Conservation (phyloP, 1,139 yeast species). For the Geotrichum cucujoidarum region DNA sequence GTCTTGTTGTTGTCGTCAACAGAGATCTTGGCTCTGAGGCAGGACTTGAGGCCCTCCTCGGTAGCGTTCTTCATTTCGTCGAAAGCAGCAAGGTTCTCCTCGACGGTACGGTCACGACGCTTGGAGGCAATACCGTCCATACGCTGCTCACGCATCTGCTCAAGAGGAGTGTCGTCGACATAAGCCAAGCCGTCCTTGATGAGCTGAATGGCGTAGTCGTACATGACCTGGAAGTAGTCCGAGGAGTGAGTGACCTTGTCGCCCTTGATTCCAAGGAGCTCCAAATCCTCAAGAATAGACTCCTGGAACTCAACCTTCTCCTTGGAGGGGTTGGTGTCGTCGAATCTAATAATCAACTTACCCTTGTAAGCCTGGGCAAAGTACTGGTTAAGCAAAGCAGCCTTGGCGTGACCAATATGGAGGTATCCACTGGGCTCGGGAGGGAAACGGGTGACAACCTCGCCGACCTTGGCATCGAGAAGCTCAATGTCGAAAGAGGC, state of each 20-base stretch:
- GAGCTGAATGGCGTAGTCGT: conserved; percentile 72
- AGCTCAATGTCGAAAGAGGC: conserved; percentile 92
- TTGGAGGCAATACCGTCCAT: conserved; percentile 90
- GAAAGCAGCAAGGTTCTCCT: conserved; percentile 81
- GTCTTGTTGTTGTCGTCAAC: conserved; percentile 87
- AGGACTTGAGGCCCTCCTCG: conserved; percentile 80
- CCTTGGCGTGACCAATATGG: conserved; percentile 96
- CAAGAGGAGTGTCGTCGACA: conserved; percentile 92
- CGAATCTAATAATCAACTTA: conserved; percentile 89
- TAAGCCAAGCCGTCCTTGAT: conserved; percentile 94
- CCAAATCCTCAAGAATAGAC: conserved; percentile 84
- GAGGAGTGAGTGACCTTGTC: conserved; percentile 84
- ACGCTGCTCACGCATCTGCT: conserved; percentile 95
- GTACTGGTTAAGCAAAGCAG: conserved; percentile 90
- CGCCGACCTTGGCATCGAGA: conserved; percentile 83
- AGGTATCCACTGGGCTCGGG: conserved; percentile 90
- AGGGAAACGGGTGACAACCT: conserved; percentile 97
- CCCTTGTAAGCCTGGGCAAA: conserved; percentile 93
- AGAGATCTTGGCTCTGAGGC: conserved; percentile 93
- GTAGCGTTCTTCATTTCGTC: conserved; percentile 91
- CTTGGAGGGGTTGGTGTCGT: conserved; percentile 94
- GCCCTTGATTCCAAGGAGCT: conserved; percentile 84
- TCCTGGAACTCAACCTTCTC: conserved; percentile 91
- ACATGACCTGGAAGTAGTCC: conserved; percentile 87
- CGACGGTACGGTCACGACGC: conserved; percentile 85